Evolutionary conservation across 345 rosid genomes (phyloP), one percentile per base, ranked within the genome.

Genomic region (Citrus cavaleriei): DNA sequence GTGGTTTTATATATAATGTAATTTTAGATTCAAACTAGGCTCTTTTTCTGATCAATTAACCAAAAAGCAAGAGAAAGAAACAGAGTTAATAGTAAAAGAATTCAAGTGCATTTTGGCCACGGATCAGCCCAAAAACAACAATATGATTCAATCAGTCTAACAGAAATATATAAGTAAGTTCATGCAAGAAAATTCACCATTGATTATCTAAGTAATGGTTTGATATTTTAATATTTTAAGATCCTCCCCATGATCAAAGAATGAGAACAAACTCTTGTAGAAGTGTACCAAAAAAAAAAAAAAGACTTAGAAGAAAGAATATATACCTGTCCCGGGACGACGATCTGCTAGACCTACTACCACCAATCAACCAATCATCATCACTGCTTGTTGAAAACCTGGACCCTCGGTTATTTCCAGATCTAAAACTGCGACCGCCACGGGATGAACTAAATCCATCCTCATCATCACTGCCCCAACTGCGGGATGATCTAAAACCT

Each of bases 361-460:
- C 92, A 76, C 96, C 88, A 69, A 90, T 89, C 78, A 91, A 81
- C 98, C 98, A 93, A 85, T 90, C 97, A 87, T 84, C 90, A 22
- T 82, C 82, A 81, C 88, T 81, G 83, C 87, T 85, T 79, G 87
- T 90, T 7, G 96, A 86, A 72, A 69, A 35, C 40, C 87, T 87
- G 30, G 95, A 86, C 90, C 58, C 22, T 18, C 89, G 85, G 84
- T 86, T 88, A 68, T 78, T 85, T 54, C 76, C 85, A 78, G 64
- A 67, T 55, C 86, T 79, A 73, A 42, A 63, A 88, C 88, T 91
- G 79, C 82, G 86, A 32, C 96, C 90, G 82, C 96, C 91, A 63
- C 87, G 88, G 58, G 58, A 54, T 18, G 58, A 54, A 78, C 84
- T 83, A 78, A n/a, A 83, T 62, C 81, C 85, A 70, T 76, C 85